Evolutionary conservation across 1,284 basidiomycete genomes (phyloP).

Genomic region (Hypsizygus ulmarius): DNA sequence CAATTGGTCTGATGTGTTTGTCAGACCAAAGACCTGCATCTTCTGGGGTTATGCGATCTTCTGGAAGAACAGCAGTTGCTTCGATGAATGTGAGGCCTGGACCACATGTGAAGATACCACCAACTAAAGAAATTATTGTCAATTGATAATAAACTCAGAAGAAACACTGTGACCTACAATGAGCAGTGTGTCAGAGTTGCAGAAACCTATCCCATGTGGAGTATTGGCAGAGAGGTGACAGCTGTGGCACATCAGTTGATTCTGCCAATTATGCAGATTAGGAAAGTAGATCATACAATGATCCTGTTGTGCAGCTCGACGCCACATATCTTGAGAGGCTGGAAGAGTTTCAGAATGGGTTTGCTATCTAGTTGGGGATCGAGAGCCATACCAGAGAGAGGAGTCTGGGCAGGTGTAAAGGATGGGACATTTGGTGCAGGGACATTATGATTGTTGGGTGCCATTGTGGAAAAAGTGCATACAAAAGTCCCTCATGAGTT

Average conservation of each 20-base stretch:
- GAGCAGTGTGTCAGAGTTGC: constrained; percentile 40
- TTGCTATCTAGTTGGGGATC: constrained; percentile 41
- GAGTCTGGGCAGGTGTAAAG: constrained; percentile 54
- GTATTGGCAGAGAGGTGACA: constrained; percentile 64
- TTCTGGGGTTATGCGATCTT: constrained; percentile 51
- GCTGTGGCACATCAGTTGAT: constrained; percentile 35
- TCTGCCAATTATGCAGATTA: constrained; percentile 49
- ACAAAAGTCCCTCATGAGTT: too few species aligned
- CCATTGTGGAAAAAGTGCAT: too few species aligned
- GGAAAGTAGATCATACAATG: constrained; percentile 40
- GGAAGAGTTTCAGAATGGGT: constrained; percentile 57
- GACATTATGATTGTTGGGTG: constrained; percentile 24
- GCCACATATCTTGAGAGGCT: constrained; percentile 61
- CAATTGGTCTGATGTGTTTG: constrained; percentile 65
- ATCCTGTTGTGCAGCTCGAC: constrained; percentile 72
- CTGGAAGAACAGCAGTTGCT: constrained; percentile 60
- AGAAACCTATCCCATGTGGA: constrained; percentile 54
- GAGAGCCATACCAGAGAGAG: constrained; percentile 47
- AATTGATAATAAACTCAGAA: too few species aligned
- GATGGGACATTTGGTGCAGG: constrained; percentile 42
- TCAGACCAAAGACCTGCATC: constrained; percentile 74
- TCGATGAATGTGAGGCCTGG: constrained; percentile 58
- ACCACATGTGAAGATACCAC: too few species aligned
- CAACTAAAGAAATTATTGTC: constrained; percentile 47
- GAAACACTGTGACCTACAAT: too few species aligned